phyloP scores from a whole-genome alignment of 2,329 filamentous ascomycete species.

The Bipolaris cookei region DNA sequence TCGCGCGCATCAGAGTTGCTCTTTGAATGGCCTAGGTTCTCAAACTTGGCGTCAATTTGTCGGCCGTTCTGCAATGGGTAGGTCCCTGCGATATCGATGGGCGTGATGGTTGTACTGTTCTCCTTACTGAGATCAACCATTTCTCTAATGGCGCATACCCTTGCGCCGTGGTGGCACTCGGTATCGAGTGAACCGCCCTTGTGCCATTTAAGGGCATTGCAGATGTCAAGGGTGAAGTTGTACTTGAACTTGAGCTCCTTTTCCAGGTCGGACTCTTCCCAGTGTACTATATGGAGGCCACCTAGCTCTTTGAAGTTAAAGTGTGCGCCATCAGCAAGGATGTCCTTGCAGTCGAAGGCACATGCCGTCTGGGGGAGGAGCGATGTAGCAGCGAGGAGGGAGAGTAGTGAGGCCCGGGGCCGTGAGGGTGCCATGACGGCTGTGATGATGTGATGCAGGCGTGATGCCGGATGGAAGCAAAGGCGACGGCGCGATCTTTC shows the following conservation, averaged over 20 bases:
- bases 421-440: slow-evolving; percentile 38
- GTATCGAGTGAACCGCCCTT: slow-evolving; percentile 58
- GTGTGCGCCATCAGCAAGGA: slow-evolving; percentile 63
- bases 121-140: slow-evolving; percentile 59
- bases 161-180: slow-evolving; percentile 72
- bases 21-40: slow-evolving; percentile 68
- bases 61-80: slow-evolving; percentile 63
- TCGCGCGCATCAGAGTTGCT: slow-evolving; percentile 71
- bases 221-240: slow-evolving; percentile 83
- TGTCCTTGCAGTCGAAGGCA: slow-evolving; percentile 66
- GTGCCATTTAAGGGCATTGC: slow-evolving; percentile 68
- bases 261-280: slow-evolving; percentile 50
- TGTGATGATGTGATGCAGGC: slow-evolving; percentile 22
- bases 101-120: slow-evolving; percentile 59
- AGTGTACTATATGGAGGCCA: slow-evolving; percentile 73
- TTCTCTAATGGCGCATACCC: slow-evolving; percentile 78
- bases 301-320: slow-evolving; percentile 70
- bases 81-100: slow-evolving; percentile 77
- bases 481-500: slow-evolving; percentile 6
- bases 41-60: slow-evolving; percentile 68
- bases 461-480: slow-evolving; percentile 9
- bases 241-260: slow-evolving; percentile 69
- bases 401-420: slow-evolving; percentile 31
- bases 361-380: slow-evolving; percentile 37
- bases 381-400: slow-evolving; percentile 32